phyloP scores from a whole-genome alignment of 805 yeast species.

The Pachysolen tannophilus region DNA sequence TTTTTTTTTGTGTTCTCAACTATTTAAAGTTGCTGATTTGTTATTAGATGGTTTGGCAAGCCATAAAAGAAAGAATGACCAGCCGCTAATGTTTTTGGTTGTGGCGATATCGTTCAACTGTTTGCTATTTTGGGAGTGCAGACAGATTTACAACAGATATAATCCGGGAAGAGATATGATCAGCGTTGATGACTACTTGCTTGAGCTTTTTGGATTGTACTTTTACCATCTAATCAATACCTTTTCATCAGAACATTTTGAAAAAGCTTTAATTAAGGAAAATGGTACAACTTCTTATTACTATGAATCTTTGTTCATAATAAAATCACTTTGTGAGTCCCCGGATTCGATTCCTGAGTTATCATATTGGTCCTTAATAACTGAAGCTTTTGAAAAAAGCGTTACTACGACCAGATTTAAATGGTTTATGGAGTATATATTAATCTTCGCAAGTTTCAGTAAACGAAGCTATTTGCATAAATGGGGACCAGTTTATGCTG shows the following conservation, averaged over 20 bases:
- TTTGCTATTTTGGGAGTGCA: background rate
- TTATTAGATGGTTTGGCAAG: background rate
- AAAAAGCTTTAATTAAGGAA: background rate
- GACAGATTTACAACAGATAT: background rate
- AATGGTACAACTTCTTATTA: too few species aligned
- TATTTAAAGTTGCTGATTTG: background rate
- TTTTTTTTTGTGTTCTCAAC: background rate
- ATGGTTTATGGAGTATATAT: background rate
- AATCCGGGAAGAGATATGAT: background rate
- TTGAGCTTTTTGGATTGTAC: slow-evolving; percentile 1
- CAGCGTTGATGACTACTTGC: background rate
- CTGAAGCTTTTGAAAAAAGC: background rate
- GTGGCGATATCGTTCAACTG: background rate
- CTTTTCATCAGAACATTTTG: background rate
- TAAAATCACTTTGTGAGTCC: background rate
- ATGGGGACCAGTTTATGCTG: background rate
- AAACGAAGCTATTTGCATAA: background rate
- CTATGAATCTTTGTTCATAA: background rate
- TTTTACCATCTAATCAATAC: background rate
- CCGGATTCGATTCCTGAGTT: background rate
- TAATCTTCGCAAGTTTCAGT: background rate
- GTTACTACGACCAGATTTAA: background rate
- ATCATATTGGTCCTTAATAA: background rate
- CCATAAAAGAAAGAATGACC: background rate
- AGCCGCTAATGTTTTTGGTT: background rate